A percentile compares a stretch with the other conserved stretches of the same genome.
Conservation (phyloP, 148 eudicot species). For the Rhododendron molle region DNA sequence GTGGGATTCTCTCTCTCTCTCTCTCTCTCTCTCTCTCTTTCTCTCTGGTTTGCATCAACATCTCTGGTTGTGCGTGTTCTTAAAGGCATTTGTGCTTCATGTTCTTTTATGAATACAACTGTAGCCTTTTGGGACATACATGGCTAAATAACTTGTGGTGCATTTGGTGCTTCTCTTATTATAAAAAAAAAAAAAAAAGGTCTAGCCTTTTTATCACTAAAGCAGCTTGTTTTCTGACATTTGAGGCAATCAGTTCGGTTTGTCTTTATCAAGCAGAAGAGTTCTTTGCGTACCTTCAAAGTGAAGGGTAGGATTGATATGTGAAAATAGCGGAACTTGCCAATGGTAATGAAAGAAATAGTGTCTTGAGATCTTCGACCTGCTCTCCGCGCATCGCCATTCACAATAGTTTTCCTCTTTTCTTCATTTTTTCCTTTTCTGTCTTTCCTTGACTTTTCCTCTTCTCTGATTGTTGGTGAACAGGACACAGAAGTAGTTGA, state of each 20-base stretch:
- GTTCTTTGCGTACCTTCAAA: not conserved
- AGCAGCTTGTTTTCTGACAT: not conserved
- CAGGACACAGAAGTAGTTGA: constrained; percentile 80
- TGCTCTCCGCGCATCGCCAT: not conserved
- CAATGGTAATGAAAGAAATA: not conserved
- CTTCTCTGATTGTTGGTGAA: constrained; percentile 4
- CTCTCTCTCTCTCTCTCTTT: too few species aligned
- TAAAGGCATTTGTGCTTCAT: not conserved
- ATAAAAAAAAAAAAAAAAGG: not conserved
- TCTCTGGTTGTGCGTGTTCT: not conserved
- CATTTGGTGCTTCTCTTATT: not conserved
- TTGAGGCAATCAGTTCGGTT: not conserved
- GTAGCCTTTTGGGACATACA: not conserved
- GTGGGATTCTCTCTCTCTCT: not conserved
- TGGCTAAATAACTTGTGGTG: not conserved
- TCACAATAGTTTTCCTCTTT: not conserved
- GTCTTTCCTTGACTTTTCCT: not conserved
- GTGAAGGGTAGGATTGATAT: not conserved
- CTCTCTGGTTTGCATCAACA: not conserved
- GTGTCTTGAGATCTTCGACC: not conserved
- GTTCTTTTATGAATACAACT: not conserved
- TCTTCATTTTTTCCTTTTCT: not conserved
- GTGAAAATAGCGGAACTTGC: not conserved
- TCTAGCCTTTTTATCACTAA: not conserved
- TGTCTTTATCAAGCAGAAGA: not conserved